Conservation (phyloP, 495 filamentous ascomycete genomes). For the Mytilinidion resinicola region DNA sequence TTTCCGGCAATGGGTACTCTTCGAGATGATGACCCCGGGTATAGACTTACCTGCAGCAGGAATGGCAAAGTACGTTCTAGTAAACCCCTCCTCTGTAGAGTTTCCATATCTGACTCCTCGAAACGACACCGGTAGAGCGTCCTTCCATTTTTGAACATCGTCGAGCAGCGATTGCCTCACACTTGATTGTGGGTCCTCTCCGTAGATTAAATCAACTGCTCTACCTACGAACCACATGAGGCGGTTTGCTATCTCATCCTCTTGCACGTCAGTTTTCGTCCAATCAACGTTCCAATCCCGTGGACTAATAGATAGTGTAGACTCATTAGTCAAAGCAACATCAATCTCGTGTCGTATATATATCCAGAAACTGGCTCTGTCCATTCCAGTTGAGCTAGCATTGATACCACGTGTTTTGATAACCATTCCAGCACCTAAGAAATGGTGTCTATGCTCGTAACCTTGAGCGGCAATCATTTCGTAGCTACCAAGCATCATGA, state of each 20-base stretch:
- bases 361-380: conserved; percentile 28
- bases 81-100: conserved; percentile 18
- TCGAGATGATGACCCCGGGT: too few species aligned
- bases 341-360: conserved; percentile 28
- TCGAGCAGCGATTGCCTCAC: neutral
- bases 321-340: conserved; percentile 23
- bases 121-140: conserved; percentile 13
- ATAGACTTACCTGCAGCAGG: conserved; percentile 17
- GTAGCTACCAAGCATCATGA: conserved; percentile 27
- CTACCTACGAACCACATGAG: conserved; percentile 17
- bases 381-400: conserved; percentile 16
- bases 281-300: conserved; percentile 21
- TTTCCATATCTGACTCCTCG: conserved; percentile 18
- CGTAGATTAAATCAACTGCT: conserved; percentile 14
- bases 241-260: conserved; percentile 25
- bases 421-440: conserved; percentile 18
- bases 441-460: conserved; percentile 20
- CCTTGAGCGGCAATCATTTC: conserved; percentile 23
- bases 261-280: conserved; percentile 11
- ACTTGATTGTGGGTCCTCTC: conserved; percentile 1
- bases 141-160: conserved; percentile 13
- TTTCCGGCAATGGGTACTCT: too few species aligned
- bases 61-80: conserved; percentile 20
- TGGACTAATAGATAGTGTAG: conserved; percentile 10
- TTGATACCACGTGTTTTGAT: conserved; percentile 16